These are phyloP conservation scores for Fusarium sp. DNA, from an alignment of 2,329 filamentous ascomycete genomes.

Conservation along the genomic window DNA sequence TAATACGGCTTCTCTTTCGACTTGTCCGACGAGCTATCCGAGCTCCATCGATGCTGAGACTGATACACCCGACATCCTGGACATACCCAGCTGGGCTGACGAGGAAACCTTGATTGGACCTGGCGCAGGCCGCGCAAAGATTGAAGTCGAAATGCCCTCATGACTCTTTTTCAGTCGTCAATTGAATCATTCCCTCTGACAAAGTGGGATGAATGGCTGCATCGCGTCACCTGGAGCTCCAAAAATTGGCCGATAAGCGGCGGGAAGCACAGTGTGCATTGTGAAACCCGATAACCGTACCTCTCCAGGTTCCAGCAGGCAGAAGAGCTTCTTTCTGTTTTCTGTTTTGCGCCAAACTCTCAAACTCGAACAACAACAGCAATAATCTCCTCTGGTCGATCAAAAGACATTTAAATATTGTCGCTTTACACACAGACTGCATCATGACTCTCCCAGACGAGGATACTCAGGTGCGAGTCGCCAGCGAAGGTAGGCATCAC, in stretches of 20 bases:
- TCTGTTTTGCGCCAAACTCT: conserved; percentile 40
- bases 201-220: conserved; percentile 3
- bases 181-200: neutral
- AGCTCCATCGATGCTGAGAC: conserved; percentile 48
- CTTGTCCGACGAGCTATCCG: conserved; percentile 62
- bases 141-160: conserved; percentile 47
- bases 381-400: neutral
- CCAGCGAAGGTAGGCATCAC: conserved; percentile 57
- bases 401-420: neutral
- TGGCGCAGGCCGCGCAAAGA: conserved; percentile 41
- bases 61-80: conserved; percentile 44
- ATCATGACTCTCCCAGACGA: conserved; percentile 53
- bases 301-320: neutral
- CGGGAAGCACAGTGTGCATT: conserved; percentile 33
- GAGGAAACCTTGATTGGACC: conserved; percentile 29
- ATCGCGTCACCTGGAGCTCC: conserved; percentile 29
- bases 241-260: conserved; percentile 34
- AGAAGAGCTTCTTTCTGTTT: conserved; percentile 10
- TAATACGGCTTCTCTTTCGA: conserved; percentile 92
- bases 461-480: conserved; percentile 59
- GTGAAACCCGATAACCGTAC: conserved; percentile 39
- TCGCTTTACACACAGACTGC: neutral
- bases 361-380: neutral
- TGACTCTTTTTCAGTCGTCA: conserved; percentile 20
- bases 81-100: conserved; percentile 44